A percentile compares a stretch with the other conserved stretches of the same genome.
These are phyloP conservation scores for Kluyveromyces nonfermentans DNA, from an alignment of 805 yeast genomes.

Conservation along the genomic window DNA sequence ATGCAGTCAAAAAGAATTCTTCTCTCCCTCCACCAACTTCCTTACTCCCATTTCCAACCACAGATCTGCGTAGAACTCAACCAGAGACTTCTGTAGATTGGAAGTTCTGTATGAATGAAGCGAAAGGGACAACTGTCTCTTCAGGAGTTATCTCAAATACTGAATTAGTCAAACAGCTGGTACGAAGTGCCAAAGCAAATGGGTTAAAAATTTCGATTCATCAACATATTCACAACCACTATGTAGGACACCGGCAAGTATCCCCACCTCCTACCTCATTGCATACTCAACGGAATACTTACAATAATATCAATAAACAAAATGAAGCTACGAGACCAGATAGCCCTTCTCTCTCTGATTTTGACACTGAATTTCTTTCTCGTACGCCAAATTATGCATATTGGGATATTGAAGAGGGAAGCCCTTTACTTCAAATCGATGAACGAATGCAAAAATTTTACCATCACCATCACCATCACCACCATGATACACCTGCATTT, in stretches of 20 bases:
- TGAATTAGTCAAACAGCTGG: slow-evolving; percentile 45
- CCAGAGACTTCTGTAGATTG: slow-evolving; percentile 40
- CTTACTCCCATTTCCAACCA: not conserved
- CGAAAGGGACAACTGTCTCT: slow-evolving; percentile 36
- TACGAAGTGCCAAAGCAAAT: slow-evolving; percentile 50
- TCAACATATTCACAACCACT: slow-evolving; percentile 80
- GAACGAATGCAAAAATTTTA: not conserved
- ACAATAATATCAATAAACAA: not conserved
- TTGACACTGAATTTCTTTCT: slow-evolving; percentile 15
- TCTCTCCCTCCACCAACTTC: slow-evolving; percentile 3
- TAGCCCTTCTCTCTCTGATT: slow-evolving; percentile 2
- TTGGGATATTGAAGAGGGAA: slow-evolving; percentile 14
- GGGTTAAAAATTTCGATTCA: slow-evolving; percentile 61
- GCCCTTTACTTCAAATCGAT: slow-evolving; percentile 4
- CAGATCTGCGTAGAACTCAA: not conserved
- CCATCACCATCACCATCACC: slow-evolving; percentile 5
- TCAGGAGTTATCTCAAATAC: slow-evolving; percentile 45
- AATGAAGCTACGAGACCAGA: not conserved
- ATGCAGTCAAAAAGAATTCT: not conserved
- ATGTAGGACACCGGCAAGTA: slow-evolving; percentile 34
- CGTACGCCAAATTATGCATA: slow-evolving; percentile 15
- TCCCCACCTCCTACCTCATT: not conserved
- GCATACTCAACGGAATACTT: not conserved
- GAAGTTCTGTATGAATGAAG: slow-evolving; percentile 46
- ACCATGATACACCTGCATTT: slow-evolving; percentile 2